These are phyloP conservation scores for Sarocladium strictum DNA, from an alignment of 2,329 filamentous ascomycete species.

Conservation along the genomic window DNA sequence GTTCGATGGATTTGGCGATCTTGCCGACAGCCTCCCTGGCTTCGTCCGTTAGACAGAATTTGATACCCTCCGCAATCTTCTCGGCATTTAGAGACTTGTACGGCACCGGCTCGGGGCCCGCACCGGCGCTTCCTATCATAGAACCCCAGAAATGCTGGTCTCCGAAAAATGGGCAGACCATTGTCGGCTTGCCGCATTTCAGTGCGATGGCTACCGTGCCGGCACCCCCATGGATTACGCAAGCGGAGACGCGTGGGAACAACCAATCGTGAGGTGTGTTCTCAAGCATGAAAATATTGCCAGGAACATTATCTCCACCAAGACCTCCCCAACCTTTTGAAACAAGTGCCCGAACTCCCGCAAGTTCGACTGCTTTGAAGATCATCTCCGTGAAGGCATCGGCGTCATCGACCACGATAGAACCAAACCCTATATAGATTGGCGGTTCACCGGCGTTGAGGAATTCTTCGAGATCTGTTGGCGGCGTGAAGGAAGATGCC, in stretches of 20 bases:
- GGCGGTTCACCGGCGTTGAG: slow-evolving; percentile 46
- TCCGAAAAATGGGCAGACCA: slow-evolving; percentile 75
- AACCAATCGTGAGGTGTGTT: slow-evolving; percentile 76
- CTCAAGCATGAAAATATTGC: slow-evolving; percentile 65
- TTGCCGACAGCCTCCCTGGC: slow-evolving; percentile 50
- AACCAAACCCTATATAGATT: slow-evolving; percentile 72
- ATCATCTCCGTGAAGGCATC: slow-evolving; percentile 65
- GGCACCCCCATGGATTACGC: slow-evolving; percentile 72
- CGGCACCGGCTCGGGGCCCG: slow-evolving; percentile 60
- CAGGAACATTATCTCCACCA: slow-evolving; percentile 51
- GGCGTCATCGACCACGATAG: slow-evolving; percentile 68
- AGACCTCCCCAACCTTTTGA: slow-evolving; percentile 73
- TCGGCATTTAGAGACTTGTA: slow-evolving; percentile 62
- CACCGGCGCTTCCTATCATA: slow-evolving; percentile 58
- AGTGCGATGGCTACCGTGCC: slow-evolving; percentile 71
- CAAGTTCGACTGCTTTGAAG: slow-evolving; percentile 58
- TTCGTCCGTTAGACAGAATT: slow-evolving; percentile 57
- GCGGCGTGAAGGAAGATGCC: slow-evolving; percentile 55
- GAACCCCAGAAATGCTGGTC: slow-evolving; percentile 75
- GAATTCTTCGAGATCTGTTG: slow-evolving; percentile 48
- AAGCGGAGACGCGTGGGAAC: slow-evolving; percentile 59
- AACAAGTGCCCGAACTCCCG: slow-evolving; percentile 65
- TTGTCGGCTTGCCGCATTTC: slow-evolving; percentile 64
- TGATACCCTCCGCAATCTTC: slow-evolving; percentile 64
- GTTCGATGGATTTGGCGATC: slow-evolving; percentile 55